These are phyloP conservation scores for Aquilaria yunnanensis DNA, from an alignment of 345 rosid species.

Conservation along the genomic window DNA sequence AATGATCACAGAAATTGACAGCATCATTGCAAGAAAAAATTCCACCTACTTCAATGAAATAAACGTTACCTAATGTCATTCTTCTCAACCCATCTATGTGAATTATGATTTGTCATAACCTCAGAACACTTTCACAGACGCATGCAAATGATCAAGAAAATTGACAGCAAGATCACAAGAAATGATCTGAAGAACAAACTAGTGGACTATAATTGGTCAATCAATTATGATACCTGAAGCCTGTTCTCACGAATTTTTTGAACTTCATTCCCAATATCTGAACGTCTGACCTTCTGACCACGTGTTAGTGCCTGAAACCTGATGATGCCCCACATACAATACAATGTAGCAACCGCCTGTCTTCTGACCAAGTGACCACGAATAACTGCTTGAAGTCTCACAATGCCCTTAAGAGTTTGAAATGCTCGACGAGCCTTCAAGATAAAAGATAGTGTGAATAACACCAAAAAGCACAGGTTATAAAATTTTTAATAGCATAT, in stretches of 20 bases:
- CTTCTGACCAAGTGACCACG: conserved; percentile 85
- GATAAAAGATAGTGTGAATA: conserved; percentile 15
- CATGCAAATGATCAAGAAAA: background rate
- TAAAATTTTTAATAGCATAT: background rate
- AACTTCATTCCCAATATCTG: conserved; percentile 26
- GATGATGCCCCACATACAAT: conserved; percentile 51
- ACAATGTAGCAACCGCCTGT: conserved; percentile 77
- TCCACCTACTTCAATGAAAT: too few species aligned
- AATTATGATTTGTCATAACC: too few species aligned
- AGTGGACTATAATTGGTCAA: background rate
- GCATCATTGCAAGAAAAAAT: too few species aligned
- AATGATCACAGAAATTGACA: too few species aligned
- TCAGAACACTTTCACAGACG: background rate
- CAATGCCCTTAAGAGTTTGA: conserved; percentile 45
- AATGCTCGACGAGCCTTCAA: conserved; percentile 62
- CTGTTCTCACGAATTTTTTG: conserved; percentile 18
- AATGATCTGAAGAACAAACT: background rate
- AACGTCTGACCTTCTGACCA: conserved; percentile 43
- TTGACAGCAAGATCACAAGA: background rate
- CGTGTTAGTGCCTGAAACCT: conserved; percentile 66
- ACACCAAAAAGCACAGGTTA: background rate
- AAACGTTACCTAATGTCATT: too few species aligned
- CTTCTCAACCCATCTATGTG: too few species aligned
- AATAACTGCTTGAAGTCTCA: conserved; percentile 64
- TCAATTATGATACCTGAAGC: conserved; percentile 24